phyloP scores from a whole-genome alignment of 2,329 filamentous ascomycete species.

The Pestalotiopsis sp. region DNA sequence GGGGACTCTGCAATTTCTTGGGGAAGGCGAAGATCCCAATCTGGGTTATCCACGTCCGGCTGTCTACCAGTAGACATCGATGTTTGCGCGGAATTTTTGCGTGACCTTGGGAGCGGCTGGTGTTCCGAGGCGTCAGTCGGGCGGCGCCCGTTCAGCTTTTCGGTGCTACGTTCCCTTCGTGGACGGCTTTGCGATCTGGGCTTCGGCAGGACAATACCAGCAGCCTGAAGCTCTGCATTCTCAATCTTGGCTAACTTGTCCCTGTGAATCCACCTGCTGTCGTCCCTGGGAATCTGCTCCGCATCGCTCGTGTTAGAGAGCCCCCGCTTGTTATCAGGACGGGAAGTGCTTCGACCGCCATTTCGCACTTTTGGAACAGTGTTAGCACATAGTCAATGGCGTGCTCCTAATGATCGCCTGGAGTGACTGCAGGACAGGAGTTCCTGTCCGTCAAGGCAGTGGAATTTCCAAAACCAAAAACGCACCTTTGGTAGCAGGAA shows the following conservation, averaged over 20 bases:
- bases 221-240: constrained; percentile 77
- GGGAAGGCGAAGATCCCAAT: constrained; percentile 75
- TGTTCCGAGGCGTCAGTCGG: constrained; percentile 34
- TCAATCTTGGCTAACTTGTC: constrained; percentile 85
- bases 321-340: constrained; percentile 28
- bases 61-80: constrained; percentile 32
- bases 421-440: neutral
- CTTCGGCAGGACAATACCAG: constrained; percentile 67
- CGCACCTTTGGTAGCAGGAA: constrained; percentile 28
- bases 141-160: constrained; percentile 34
- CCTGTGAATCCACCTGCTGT: constrained; percentile 82
- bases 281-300: constrained; percentile 48
- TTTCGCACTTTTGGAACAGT: constrained; percentile 22
- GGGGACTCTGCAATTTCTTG: constrained; percentile 74
- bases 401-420: neutral
- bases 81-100: constrained; percentile 48
- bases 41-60: constrained; percentile 46
- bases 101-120: constrained; percentile 34
- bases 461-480: neutral
- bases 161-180: constrained; percentile 45
- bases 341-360: constrained; percentile 21
- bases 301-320: constrained; percentile 29
- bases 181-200: constrained; percentile 55
- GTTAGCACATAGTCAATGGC: constrained; percentile 19
- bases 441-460: neutral